phyloP scores from a whole-genome alignment of 2,329 filamentous ascomycete genomes.

The Fulvia fulva region DNA sequence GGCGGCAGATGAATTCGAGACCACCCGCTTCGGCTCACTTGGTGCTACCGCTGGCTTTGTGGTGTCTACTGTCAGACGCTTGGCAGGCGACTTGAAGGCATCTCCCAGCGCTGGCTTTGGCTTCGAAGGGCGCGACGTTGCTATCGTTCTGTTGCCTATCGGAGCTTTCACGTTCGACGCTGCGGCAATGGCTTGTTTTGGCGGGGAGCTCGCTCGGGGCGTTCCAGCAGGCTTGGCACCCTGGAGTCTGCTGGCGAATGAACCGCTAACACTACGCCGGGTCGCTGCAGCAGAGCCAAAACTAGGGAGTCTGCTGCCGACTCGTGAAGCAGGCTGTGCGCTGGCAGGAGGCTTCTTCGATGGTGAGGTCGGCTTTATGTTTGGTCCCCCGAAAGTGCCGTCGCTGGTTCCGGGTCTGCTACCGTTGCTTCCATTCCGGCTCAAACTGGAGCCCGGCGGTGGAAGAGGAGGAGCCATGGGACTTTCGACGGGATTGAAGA shows the following conservation, averaged over 20 bases:
- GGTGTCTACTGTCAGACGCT: conserved; percentile 5
- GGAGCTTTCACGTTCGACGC: conserved; percentile 5
- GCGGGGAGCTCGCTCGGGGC: conserved; percentile 13
- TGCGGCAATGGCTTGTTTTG: conserved; percentile 13
- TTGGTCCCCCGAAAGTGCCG: conserved; percentile 30
- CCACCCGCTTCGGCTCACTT: conserved; percentile 15
- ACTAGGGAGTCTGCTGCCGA: conserved; percentile 21
- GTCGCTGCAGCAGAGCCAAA: conserved; percentile 23
- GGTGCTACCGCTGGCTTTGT: not conserved
- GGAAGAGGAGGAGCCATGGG: conserved; percentile 60
- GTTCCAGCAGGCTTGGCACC: conserved; percentile 13
- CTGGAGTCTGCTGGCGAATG: conserved; percentile 24
- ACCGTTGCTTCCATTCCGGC: conserved; percentile 42
- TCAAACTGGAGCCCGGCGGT: conserved; percentile 59
- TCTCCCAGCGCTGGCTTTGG: conserved; percentile 32
- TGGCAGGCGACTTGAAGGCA: conserved; percentile 29
- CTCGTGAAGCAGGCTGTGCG: conserved; percentile 30
- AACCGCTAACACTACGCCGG: conserved; percentile 28
- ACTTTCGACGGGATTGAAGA: conserved; percentile 62
- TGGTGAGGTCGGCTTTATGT: conserved; percentile 31
- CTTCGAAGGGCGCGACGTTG: conserved; percentile 29
- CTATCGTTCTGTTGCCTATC: conserved; percentile 35
- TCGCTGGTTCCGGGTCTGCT: conserved; percentile 48
- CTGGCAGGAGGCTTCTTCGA: conserved; percentile 33
- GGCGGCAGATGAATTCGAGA: conserved; percentile 62